Evolutionary conservation across 352 stramenopile genomes (phyloP).

Genomic region (Peronospora belbahrii): DNA sequence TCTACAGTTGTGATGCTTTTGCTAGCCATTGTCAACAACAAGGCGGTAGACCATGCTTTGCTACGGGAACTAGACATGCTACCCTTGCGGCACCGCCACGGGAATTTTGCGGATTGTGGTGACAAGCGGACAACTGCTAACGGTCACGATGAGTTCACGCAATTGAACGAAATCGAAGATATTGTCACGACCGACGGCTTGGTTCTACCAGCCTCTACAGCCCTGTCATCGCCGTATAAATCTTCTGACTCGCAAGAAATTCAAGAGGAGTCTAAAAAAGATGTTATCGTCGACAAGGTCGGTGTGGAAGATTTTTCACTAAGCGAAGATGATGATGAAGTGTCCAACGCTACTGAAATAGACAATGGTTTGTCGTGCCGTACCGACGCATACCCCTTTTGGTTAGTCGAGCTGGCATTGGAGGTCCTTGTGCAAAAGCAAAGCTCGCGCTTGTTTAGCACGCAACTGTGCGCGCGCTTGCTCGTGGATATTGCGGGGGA

Average conservation of each 20-base stretch:
- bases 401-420: conserved; percentile 46
- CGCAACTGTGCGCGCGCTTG: conserved; percentile 43
- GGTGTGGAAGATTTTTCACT: not conserved
- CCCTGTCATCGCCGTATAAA: conserved; percentile 20
- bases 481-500: conserved; percentile 55
- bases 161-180: conserved; percentile 4
- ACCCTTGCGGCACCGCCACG: conserved; percentile 36
- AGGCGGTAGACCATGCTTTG: conserved; percentile 50
- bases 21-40: conserved; percentile 58
- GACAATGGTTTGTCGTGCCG: conserved; percentile 1
- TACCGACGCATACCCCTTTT: conserved; percentile 31
- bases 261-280: conserved; percentile 4
- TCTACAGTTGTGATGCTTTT: conserved; percentile 55
- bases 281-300: conserved; percentile 2
- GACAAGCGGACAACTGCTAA: not conserved
- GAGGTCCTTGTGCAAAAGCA: conserved; percentile 36
- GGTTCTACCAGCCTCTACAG: conserved; percentile 9
- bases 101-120: conserved; percentile 7
- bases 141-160: not conserved
- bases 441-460: conserved; percentile 47
- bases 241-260: conserved; percentile 20
- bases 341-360: conserved; percentile 1
- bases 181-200: conserved; percentile 3
- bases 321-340: conserved; percentile 3
- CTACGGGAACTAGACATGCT: conserved; percentile 52